Evolutionary conservation across 2,329 filamentous ascomycete genomes (phyloP).

Genomic region (Neurospora crassa): DNA sequence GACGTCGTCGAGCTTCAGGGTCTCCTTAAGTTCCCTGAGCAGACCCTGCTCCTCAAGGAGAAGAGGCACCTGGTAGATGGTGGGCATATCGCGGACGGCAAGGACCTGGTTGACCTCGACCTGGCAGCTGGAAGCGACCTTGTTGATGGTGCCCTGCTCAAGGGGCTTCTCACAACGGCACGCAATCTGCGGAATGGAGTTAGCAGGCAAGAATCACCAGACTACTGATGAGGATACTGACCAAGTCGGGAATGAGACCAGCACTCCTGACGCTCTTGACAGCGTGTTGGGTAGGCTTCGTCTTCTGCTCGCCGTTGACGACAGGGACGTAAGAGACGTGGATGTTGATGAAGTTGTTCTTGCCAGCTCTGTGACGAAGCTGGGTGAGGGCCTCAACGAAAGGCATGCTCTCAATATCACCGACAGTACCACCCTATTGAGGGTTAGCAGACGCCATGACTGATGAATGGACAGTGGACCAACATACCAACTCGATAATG

Average conservation of each 20-base stretch:
- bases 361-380: constrained; percentile 61
- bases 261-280: constrained; percentile 77
- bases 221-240: constrained; percentile 25
- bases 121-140: constrained; percentile 85
- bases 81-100: constrained; percentile 79
- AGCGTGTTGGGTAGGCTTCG: constrained; percentile 90
- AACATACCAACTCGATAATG: constrained; percentile 45
- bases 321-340: constrained; percentile 83
- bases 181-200: constrained; percentile 53
- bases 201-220: constrained; percentile 10
- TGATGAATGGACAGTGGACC: background rate
- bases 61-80: constrained; percentile 92
- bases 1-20: constrained; percentile 55
- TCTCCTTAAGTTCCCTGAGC: constrained; percentile 52
- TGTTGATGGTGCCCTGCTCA: constrained; percentile 63
- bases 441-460: constrained; percentile 4
- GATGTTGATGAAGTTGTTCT: constrained; percentile 78
- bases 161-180: constrained; percentile 80
- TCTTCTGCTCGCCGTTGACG: constrained; percentile 68
- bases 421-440: constrained; percentile 49
- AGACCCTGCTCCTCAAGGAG: constrained; percentile 78
- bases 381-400: constrained; percentile 84
- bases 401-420: constrained; percentile 78
- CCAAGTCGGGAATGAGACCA: constrained; percentile 62
- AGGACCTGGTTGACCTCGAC: constrained; percentile 79